Percentiles rank a stretch among this genome's conserved stretches.
Evolutionary conservation across 805 yeast genomes (phyloP).

Genomic region (Saturnispora hagleri): DNA sequence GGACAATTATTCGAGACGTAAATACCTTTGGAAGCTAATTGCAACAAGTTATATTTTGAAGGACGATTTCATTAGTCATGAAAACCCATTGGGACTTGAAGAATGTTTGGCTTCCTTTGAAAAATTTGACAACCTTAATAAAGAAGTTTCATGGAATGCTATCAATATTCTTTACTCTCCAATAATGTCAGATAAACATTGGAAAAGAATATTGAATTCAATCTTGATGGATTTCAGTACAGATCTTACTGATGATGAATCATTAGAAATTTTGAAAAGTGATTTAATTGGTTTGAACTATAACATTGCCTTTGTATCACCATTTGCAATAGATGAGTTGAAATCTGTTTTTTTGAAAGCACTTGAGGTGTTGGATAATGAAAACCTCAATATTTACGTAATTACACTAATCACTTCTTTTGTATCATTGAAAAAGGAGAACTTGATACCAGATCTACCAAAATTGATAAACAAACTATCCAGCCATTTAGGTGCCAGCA

Average conservation of each 20-base stretch:
- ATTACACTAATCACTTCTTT: background rate
- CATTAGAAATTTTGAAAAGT: background rate
- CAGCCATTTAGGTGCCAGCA: background rate
- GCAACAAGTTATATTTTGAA: background rate
- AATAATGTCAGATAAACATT: background rate
- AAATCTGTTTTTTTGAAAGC: background rate
- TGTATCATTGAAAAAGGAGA: background rate
- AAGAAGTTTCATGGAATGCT: constrained; percentile 4
- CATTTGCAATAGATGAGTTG: background rate
- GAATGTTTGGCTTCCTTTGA: constrained; percentile 1
- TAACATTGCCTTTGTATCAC: constrained; percentile 1
- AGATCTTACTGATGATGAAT: background rate
- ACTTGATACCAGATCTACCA: background rate
- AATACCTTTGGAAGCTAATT: constrained; percentile 7
- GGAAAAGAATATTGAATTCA: background rate
- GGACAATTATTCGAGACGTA: constrained; percentile 5
- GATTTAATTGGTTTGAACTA: constrained; percentile 1
- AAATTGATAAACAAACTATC: background rate
- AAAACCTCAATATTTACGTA: background rate
- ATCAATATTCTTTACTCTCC: constrained; percentile 4
- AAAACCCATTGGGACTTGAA: constrained; percentile 1
- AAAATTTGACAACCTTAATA: background rate
- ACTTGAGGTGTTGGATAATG: background rate
- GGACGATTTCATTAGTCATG: background rate
- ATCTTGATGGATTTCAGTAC: background rate